Evolutionary conservation across 176 grass and related monocot genomes (phyloP), one percentile per base, ranked within the genome.

Genomic region (Urochloa ruziziensis): DNA sequence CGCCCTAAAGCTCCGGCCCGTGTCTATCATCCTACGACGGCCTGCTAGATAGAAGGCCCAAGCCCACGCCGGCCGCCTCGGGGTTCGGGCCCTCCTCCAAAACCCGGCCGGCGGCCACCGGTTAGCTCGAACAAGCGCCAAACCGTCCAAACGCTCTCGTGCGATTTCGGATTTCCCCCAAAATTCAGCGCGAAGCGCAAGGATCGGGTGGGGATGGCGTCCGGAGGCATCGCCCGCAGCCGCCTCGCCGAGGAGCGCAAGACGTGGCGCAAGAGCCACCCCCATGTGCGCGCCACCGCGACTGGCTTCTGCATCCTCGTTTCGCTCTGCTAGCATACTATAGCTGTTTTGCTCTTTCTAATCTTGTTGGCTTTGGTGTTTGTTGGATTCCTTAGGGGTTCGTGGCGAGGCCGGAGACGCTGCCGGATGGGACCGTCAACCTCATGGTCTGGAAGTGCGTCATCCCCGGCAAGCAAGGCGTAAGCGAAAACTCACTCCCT

Each of bases 191-290:
- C 21, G 36, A 43, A 70, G 28, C 11, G 67, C 67, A 47, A 59
- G 74, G 74, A 21, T n/a, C 36, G 29, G 51, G 61, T 60, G 24
- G 58, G 58, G 77, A 83, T 89, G 79, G 87, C 85, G 36, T 90
- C 91, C 34, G 91, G 91, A 23, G 88, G 88, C 54, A 86, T 97
- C 62, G 94, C 91, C 57, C 89, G 91, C 74, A 79, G 87, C 36
- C 91, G 94, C 60, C 91, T 97, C 23, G 79, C 91, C 2, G 94
- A 97, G 78, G 94, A 94, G 82, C 94, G 94, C 78, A 94, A 97
- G 75, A 68, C 89, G 10, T 94, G 94, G 94, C 89, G 94, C 89
- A 94, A 88, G 89, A 97, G 88, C 51, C 94, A 97, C 60, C 91
- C 94, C 74, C 87, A 94, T 69, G 91, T 94, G 67, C 76, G 79